These are phyloP conservation scores for Quercus gilva DNA, from an alignment of 306 rosid species.

Conservation along the genomic window DNA sequence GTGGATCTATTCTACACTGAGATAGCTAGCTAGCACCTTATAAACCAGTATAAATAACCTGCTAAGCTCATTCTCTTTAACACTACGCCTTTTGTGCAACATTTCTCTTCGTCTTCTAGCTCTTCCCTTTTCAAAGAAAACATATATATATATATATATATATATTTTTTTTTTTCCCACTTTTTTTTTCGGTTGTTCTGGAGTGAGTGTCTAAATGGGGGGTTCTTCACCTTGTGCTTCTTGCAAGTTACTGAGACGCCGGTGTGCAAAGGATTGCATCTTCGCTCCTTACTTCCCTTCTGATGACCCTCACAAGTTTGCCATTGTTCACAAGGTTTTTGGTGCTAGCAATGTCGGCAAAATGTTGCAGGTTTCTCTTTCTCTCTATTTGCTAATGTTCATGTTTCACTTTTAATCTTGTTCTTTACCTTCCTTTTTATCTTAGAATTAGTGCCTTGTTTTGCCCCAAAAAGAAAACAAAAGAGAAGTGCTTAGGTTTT, in stretches of 20 bases:
- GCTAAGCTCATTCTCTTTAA: conserved; percentile 27
- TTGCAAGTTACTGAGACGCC: conserved; percentile 79
- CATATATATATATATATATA: too few species aligned
- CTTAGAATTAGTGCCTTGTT: neutral
- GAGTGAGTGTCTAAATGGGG: conserved; percentile 36
- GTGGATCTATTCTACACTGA: conserved; percentile 45
- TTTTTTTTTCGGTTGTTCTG: neutral
- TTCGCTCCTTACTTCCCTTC: conserved; percentile 84
- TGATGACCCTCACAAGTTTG: conserved; percentile 68
- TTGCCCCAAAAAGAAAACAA: too few species aligned
- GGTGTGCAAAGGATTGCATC: conserved; percentile 72
- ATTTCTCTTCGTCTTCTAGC: neutral
- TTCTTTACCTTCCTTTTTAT: neutral
- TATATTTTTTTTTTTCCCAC: neutral
- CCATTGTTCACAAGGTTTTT: conserved; percentile 85
- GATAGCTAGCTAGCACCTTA: conserved; percentile 22
- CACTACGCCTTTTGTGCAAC: conserved; percentile 10
- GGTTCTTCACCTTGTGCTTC: conserved; percentile 81
- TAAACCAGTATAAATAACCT: conserved; percentile 50
- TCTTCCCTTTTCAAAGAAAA: neutral
- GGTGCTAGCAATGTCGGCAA: conserved; percentile 90
- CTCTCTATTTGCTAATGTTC: neutral
- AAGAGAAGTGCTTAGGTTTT: neutral
- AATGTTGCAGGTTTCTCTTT: conserved; percentile 63
- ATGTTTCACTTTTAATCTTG: neutral